A percentile compares a stretch with the other conserved stretches of the same genome.
Conservation (phyloP, 2,329 filamentous ascomycete genomes). For the Macrophomina pseudophaseolina region DNA sequence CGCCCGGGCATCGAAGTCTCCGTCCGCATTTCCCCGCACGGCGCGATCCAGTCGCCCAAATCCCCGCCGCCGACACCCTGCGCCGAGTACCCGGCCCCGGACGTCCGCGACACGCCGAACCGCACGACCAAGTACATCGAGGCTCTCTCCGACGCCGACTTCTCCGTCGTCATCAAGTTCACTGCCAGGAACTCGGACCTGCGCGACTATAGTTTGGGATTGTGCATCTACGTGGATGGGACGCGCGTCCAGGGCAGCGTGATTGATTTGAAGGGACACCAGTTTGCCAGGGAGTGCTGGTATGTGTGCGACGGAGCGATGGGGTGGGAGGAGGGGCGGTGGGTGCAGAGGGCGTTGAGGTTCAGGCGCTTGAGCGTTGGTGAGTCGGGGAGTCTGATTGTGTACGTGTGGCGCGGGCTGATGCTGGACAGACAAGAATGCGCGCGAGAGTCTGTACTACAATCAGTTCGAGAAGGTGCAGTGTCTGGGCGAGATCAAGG, state of each 20-base stretch:
- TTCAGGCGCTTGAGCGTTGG: constrained; percentile 7
- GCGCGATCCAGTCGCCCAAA: background rate
- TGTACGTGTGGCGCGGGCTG: background rate
- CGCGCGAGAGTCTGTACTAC: constrained; percentile 4
- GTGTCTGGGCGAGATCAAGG: constrained; percentile 18
- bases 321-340: constrained; percentile 6
- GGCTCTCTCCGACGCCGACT: constrained; percentile 7
- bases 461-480: constrained; percentile 5
- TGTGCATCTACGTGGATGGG: constrained; percentile 18
- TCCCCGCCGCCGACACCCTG: background rate
- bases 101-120: constrained; percentile 1
- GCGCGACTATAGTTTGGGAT: background rate
- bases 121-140: constrained; percentile 16
- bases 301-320: constrained; percentile 19
- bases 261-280: constrained; percentile 9
- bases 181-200: constrained; percentile 13
- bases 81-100: background rate
- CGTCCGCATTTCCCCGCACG: constrained; percentile 2
- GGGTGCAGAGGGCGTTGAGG: constrained; percentile 12
- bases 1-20: constrained; percentile 11
- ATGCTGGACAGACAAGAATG: background rate
- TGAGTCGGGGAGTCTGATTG: background rate
- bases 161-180: constrained; percentile 23
- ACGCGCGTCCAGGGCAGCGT: constrained; percentile 14
- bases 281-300: constrained; percentile 6